Percentiles rank a stretch among this genome's conserved stretches.
These are phyloP conservation scores for Xylaria castorea DNA, from an alignment of 495 filamentous ascomycete genomes.

Conservation along the genomic window DNA sequence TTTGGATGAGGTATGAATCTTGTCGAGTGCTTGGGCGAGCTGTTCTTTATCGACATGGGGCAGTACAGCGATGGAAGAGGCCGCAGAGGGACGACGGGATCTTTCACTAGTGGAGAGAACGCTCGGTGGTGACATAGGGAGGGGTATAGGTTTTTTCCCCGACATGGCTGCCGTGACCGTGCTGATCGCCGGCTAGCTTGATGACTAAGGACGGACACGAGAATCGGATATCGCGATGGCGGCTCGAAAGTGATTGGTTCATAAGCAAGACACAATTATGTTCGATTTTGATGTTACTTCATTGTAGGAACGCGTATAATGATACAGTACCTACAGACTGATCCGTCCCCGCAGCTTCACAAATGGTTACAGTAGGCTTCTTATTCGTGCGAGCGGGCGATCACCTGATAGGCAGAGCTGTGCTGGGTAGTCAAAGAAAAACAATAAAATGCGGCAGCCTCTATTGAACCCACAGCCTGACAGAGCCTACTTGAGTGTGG, in stretches of 20 bases:
- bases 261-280: constrained; percentile 3
- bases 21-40: constrained; percentile 75
- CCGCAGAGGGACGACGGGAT: constrained; percentile 67
- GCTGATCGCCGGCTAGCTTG: constrained; percentile 27
- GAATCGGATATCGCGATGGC: constrained; percentile 4
- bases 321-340: not conserved
- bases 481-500: not conserved
- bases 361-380: not conserved
- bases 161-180: constrained; percentile 33
- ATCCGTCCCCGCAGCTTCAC: constrained; percentile 1
- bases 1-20: constrained; percentile 83
- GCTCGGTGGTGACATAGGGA: constrained; percentile 37
- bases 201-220: not conserved
- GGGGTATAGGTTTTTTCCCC: constrained; percentile 38
- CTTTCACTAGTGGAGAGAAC: constrained; percentile 42
- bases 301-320: not conserved
- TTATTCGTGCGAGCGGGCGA: not conserved
- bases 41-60: constrained; percentile 70
- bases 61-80: constrained; percentile 62
- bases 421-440: not conserved
- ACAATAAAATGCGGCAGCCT: not conserved
- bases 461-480: not conserved
- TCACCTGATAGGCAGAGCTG: constrained; percentile 1
- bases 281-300: constrained; percentile 11
- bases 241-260: constrained; percentile 7